Percentiles rank a stretch among this genome's conserved stretches.
phyloP scores from a whole-genome alignment of 768 basidiomycete species.

The Podaxis mareebaensis region DNA sequence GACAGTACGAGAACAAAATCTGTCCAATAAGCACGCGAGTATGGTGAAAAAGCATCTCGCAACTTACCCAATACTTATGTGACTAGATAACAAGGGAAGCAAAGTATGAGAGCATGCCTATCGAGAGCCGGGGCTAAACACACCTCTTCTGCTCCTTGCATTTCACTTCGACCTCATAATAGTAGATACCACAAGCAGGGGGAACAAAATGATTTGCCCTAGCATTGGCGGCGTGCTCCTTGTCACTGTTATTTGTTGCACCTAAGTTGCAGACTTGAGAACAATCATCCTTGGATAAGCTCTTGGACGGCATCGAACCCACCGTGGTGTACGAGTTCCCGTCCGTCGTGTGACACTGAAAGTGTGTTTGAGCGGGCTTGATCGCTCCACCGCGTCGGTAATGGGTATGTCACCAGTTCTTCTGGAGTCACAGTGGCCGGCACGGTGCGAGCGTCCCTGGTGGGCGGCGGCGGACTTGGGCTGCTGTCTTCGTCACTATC shows the following conservation, averaged over 20 bases:
- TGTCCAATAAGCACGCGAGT: constrained; percentile 26
- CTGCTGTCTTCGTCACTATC: constrained; percentile 74
- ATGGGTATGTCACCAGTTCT: constrained; percentile 42
- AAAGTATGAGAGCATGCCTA: constrained; percentile 21
- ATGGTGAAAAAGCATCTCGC: constrained; percentile 7
- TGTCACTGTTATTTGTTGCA: constrained; percentile 59
- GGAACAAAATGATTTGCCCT: constrained; percentile 80
- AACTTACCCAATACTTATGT: constrained; percentile 78
- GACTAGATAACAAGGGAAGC: constrained; percentile 38
- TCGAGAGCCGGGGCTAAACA: constrained; percentile 24
- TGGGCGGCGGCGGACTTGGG: constrained; percentile 48
- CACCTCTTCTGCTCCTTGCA: constrained; percentile 83
- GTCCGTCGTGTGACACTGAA: constrained; percentile 67
- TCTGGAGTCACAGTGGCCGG: constrained; percentile 31
- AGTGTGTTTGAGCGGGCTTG: constrained; percentile 59
- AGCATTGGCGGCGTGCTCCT: constrained; percentile 77
- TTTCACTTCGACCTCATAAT: constrained; percentile 87
- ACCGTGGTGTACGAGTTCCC: constrained; percentile 76
- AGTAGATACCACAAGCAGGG: constrained; percentile 86
- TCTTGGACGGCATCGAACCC: constrained; percentile 15
- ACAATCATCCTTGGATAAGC: background rate
- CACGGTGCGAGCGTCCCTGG: constrained; percentile 16
- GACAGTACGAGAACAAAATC: constrained; percentile 67
- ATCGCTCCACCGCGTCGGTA: constrained; percentile 83
- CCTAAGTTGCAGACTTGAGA: constrained; percentile 31